A percentile compares a stretch with the other conserved stretches of the same genome.
These are phyloP conservation scores for Chytriomyces sp. DNA, from an alignment of 192 early-diverging fungal genomes.

Conservation along the genomic window DNA sequence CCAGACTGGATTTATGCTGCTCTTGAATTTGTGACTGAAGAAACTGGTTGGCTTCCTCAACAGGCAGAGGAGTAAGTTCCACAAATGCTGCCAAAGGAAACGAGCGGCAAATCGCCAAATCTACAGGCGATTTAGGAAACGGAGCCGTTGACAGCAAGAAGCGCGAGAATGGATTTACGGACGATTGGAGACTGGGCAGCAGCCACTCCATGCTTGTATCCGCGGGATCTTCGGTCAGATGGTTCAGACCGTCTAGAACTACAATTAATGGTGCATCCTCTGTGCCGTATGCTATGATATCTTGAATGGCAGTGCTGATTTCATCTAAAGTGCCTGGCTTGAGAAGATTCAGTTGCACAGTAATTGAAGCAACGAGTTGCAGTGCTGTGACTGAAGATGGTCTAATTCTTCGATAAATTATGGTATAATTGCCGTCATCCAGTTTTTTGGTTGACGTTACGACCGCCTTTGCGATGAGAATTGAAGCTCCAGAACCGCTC, in stretches of 20 bases:
- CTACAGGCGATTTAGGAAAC: constrained; percentile 12
- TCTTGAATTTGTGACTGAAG: not conserved
- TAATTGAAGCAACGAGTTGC: constrained; percentile 11
- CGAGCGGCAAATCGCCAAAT: constrained; percentile 18
- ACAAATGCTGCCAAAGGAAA: not conserved
- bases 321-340: not conserved
- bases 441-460: not conserved
- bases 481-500: constrained; percentile 11
- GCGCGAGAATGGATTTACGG: not conserved
- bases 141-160: constrained; percentile 9
- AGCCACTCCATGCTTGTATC: constrained; percentile 16
- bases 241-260: constrained; percentile 20
- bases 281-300: constrained; percentile 6
- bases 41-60: not conserved
- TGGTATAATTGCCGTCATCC: not conserved
- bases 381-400: not conserved
- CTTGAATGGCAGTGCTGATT: not conserved
- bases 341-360: not conserved
- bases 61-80: not conserved
- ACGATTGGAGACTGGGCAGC: not conserved
- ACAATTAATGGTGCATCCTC: constrained; percentile 2
- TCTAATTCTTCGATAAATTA: constrained; percentile 14
- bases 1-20: not conserved
- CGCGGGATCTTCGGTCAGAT: constrained; percentile 1
- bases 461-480: not conserved